Conservation (phyloP, 345 rosid species). For the Zanthoxylum bungeanum region DNA sequence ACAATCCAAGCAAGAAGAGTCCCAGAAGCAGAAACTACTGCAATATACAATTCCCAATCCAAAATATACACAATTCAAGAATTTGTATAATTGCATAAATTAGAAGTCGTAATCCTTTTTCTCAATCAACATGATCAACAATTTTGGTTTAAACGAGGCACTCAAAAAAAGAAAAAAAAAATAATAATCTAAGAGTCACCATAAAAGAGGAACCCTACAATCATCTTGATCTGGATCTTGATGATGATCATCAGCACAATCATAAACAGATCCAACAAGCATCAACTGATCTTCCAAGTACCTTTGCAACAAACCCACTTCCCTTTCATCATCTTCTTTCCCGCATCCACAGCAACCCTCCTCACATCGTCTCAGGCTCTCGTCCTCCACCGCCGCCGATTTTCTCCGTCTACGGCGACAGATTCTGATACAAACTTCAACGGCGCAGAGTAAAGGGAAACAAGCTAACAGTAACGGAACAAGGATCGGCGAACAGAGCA, state of each 20-base stretch:
- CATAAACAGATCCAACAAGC: constrained; percentile 7
- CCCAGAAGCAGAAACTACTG: neutral
- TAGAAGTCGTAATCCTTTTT: neutral
- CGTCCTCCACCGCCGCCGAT: neutral
- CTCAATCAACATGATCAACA: neutral
- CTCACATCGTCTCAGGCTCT: constrained; percentile 3
- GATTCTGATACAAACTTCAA: constrained; percentile 1
- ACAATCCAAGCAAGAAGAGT: too few relatives aligned
- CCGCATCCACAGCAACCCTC: constrained; percentile 7
- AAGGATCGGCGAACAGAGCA: constrained; percentile 1
- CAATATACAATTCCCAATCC: neutral
- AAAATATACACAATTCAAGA: neutral
- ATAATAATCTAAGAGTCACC: neutral
- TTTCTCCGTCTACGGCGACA: neutral
- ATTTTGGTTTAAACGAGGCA: too few relatives aligned
- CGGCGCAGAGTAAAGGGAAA: neutral
- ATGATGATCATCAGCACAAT: neutral
- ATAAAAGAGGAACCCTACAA: neutral
- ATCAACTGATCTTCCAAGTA: constrained; percentile 13
- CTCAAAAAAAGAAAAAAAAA: neutral
- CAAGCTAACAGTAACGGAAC: neutral
- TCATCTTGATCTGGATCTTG: neutral
- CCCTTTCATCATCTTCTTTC: neutral
- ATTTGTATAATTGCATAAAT: neutral
- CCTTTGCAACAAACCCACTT: constrained; percentile 6